These are phyloP conservation scores for Exophiala calicioides DNA, from an alignment of 2,329 filamentous ascomycete genomes.

Conservation along the genomic window DNA sequence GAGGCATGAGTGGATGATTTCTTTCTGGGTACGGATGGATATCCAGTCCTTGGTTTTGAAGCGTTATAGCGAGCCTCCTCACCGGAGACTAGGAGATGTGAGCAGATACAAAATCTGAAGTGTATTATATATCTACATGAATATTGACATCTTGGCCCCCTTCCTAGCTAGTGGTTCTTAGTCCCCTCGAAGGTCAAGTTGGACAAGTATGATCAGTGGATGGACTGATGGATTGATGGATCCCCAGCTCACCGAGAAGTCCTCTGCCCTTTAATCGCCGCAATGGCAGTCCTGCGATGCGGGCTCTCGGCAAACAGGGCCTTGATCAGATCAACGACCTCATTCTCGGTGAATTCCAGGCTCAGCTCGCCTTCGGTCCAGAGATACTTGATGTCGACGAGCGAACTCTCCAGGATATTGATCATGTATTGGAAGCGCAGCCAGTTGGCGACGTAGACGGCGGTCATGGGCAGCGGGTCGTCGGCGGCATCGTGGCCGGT, in stretches of 20 bases:
- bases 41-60: too few relatives aligned
- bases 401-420: slow-evolving; percentile 63
- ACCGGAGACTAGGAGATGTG: too few relatives aligned
- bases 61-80: too few relatives aligned
- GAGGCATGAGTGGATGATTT: too few relatives aligned
- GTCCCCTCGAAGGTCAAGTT: too few relatives aligned
- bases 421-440: slow-evolving; percentile 65
- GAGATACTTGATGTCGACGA: slow-evolving; percentile 66
- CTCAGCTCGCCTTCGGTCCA: slow-evolving; percentile 66
- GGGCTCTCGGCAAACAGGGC: slow-evolving; percentile 66
- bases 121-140: too few relatives aligned
- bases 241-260: slow-evolving; percentile 11
- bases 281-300: slow-evolving; percentile 58
- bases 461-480: slow-evolving; percentile 53
- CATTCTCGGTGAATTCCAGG: slow-evolving; percentile 62
- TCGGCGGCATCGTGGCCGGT: slow-evolving; percentile 30
- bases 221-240: slow-evolving; percentile 10
- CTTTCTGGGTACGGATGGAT: too few relatives aligned
- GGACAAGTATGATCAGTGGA: too few relatives aligned
- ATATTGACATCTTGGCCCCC: too few relatives aligned
- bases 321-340: slow-evolving; percentile 64
- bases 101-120: too few relatives aligned
- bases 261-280: slow-evolving; percentile 34
- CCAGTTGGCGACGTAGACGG: slow-evolving; percentile 64
- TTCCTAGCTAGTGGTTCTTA: too few relatives aligned